phyloP scores from a whole-genome alignment of 2,329 filamentous ascomycete species.

The Cladobotryum mycophilum region DNA sequence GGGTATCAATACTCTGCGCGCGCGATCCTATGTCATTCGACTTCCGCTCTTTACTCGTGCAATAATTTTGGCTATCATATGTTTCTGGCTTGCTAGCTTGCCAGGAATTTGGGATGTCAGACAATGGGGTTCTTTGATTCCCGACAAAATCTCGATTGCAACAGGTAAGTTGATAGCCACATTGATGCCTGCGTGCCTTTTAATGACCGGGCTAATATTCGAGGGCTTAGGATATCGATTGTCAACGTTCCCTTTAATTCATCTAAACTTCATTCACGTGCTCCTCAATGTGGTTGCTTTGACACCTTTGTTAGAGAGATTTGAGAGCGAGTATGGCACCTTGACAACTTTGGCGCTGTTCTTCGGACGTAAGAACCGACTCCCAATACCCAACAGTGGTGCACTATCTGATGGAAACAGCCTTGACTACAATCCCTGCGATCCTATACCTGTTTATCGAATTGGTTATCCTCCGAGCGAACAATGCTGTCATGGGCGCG shows the following conservation, averaged over 20 bases:
- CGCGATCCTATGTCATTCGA: slow-evolving; percentile 74
- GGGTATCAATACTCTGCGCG: slow-evolving; percentile 54
- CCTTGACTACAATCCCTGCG: slow-evolving; percentile 75
- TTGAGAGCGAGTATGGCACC: slow-evolving; percentile 88
- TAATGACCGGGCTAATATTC: background rate
- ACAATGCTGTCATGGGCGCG: slow-evolving; percentile 72
- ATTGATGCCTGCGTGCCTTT: slow-evolving; percentile 1
- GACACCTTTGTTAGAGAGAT: slow-evolving; percentile 84
- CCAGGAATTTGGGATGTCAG: slow-evolving; percentile 65
- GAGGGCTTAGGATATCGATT: slow-evolving; percentile 69
- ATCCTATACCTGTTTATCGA: slow-evolving; percentile 76
- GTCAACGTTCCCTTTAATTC: slow-evolving; percentile 87
- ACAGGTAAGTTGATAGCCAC: slow-evolving; percentile 48
- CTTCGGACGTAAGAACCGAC: slow-evolving; percentile 69
- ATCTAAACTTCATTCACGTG: slow-evolving; percentile 73
- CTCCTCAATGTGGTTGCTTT: slow-evolving; percentile 74
- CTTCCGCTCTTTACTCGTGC: slow-evolving; percentile 82
- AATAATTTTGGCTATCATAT: slow-evolving; percentile 58
- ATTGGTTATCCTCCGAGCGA: slow-evolving; percentile 61
- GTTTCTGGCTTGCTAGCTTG: slow-evolving; percentile 58
- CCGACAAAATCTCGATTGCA: slow-evolving; percentile 63
- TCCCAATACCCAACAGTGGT: background rate
- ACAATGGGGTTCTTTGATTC: slow-evolving; percentile 73
- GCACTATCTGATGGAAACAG: slow-evolving; percentile 34
- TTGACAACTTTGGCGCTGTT: slow-evolving; percentile 82